Conservation (phyloP, 2,329 filamentous ascomycete species). For the Chaetomium olivaceum region DNA sequence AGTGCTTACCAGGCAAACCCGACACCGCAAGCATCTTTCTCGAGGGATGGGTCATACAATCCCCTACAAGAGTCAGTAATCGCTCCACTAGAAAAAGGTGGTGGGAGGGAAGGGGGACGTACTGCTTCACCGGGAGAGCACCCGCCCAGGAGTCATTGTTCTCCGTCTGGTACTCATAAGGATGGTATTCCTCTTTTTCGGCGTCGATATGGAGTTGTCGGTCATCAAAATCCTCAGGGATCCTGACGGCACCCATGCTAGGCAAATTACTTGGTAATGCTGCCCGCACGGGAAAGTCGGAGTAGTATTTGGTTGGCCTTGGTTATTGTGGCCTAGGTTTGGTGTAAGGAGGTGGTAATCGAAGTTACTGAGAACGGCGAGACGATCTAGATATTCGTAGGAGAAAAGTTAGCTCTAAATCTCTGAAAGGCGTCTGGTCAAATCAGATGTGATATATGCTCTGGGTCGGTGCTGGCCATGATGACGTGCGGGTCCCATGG, state of each 20-base stretch:
- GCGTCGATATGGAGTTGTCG: conserved; percentile 63
- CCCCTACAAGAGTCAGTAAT: conserved; percentile 50
- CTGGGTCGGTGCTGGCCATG: background rate
- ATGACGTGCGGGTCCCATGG: conserved; percentile 12
- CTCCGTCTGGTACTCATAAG: conserved; percentile 84
- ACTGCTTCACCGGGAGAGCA: conserved; percentile 93
- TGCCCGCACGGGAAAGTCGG: conserved; percentile 16
- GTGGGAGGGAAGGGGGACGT: conserved; percentile 35
- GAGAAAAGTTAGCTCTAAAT: conserved; percentile 8
- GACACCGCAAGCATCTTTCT: conserved; percentile 99
- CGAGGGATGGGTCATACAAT: conserved; percentile 91
- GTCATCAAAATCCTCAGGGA: conserved; percentile 65
- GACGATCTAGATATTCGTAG: background rate
- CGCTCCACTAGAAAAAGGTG: background rate
- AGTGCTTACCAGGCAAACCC: conserved; percentile 87
- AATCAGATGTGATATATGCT: background rate
- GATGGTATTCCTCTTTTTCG: conserved; percentile 60
- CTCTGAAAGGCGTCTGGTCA: background rate
- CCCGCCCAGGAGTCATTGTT: conserved; percentile 90
- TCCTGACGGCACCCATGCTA: conserved; percentile 63
- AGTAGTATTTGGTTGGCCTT: conserved; percentile 9
- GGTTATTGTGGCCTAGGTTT: conserved; percentile 4
- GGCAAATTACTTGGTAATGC: conserved; percentile 46
- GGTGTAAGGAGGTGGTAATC: conserved; percentile 7
- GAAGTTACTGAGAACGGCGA: background rate